Evolutionary conservation across 2,329 filamentous ascomycete genomes (phyloP), one percentile per base, ranked within the genome.

Genomic region (Alternaria brassicicola): DNA sequence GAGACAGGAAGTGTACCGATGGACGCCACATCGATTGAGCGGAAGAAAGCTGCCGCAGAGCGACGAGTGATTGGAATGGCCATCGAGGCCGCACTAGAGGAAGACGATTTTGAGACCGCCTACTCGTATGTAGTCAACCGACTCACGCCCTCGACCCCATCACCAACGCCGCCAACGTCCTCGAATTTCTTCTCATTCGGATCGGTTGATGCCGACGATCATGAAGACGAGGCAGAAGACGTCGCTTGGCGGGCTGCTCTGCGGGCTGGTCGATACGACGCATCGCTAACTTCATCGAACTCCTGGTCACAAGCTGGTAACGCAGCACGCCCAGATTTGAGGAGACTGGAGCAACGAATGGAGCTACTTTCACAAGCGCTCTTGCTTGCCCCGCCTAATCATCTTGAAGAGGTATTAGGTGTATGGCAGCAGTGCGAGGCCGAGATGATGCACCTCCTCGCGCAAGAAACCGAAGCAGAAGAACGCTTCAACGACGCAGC

Each of bases 61-160:
- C 86, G 85, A 46, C 85, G 91, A 28, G 87, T 95, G 49, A 88
- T 88, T 6, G 89, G 89, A 57, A 92, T 94, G 89, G 92, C 91
- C 63, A 87, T 94, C 38, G 88, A 92, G 71, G 88, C 89, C 13
- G 90, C 91, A 12, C 82, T 95, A 1, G 82, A 83, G 9, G 90
- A 93, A 71, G 88, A 93, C 62, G 92, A 88, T 72, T 95, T 95
- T 61, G 92, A 96, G 72, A 95, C 91, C 0, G 91, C 91, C 10
- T 95, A 94, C 74, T 93, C 90, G 0, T 94, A 91, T 70, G 88
- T 93, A 2, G 85, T 92, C 45, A 92, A 88, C 70, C 86, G 89
- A 21, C 81, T 95, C 0, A 81, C 83, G 7, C 73, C 77, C 8
- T 77, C 74, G 13, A 51, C 59, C 4, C 62, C 64, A 4, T 65